These are phyloP conservation scores for Megacollybia platyphylla DNA, from an alignment of 1,284 basidiomycete genomes.

Conservation along the genomic window DNA sequence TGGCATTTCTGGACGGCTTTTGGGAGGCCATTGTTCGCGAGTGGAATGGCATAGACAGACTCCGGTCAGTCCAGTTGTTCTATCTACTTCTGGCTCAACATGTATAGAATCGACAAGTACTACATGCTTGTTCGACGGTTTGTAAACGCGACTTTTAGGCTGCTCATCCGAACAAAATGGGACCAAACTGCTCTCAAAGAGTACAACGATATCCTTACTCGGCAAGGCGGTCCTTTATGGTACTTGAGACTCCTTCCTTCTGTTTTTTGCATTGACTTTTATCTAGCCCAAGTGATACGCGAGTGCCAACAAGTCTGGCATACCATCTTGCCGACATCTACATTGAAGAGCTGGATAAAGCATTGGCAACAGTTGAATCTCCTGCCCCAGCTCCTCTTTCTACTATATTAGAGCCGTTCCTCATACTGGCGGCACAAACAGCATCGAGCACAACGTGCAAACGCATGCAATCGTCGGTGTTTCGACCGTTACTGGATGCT, in stretches of 20 bases:
- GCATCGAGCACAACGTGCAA: constrained; percentile 50
- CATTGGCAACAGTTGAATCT: constrained; percentile 19
- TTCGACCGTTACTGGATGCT: constrained; percentile 51
- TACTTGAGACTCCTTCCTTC: constrained; percentile 20
- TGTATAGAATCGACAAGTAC: constrained; percentile 84
- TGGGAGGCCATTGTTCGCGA: constrained; percentile 85
- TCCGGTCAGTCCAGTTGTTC: constrained; percentile 43
- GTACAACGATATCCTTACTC: constrained; percentile 58
- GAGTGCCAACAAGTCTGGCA: constrained; percentile 68
- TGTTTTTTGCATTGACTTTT: constrained; percentile 5
- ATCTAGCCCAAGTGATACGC: constrained; percentile 54
- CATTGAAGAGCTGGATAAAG: constrained; percentile 82
- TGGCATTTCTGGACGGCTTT: constrained; percentile 79
- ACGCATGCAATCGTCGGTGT: constrained; percentile 50
- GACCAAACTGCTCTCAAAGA: constrained; percentile 35
- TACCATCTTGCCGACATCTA: constrained; percentile 90
- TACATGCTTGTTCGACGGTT: constrained; percentile 90
- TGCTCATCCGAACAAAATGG: constrained; percentile 70
- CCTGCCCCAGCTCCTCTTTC: constrained; percentile 41
- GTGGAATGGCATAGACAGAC: constrained; percentile 86
- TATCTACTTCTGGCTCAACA: constrained; percentile 4
- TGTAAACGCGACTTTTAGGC: constrained; percentile 72
- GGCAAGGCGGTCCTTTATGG: constrained; percentile 68
- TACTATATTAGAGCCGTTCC: constrained; percentile 54
- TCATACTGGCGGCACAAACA: constrained; percentile 56